Percentiles rank a stretch among this genome's conserved stretches.
phyloP scores from a whole-genome alignment of 352 stramenopile genomes.

The Blastocystis sp. region DNA sequence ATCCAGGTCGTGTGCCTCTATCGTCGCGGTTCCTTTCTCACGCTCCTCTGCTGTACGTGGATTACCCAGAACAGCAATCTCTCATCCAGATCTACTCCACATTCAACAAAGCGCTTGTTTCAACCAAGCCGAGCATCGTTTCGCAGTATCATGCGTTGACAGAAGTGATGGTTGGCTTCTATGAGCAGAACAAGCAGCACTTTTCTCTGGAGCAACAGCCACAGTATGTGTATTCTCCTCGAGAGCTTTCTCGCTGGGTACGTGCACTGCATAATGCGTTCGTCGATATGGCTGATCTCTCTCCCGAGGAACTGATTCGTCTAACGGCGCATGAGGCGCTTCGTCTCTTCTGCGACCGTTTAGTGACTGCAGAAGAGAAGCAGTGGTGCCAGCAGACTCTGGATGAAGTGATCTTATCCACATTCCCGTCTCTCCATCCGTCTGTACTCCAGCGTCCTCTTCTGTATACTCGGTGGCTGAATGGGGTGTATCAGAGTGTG shows the following conservation, averaged over 20 bases:
- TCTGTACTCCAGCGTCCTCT: constrained; percentile 76
- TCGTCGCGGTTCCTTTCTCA: constrained; percentile 94
- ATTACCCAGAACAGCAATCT: constrained; percentile 90
- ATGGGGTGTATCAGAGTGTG: constrained; percentile 89
- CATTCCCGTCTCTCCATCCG: constrained; percentile 73
- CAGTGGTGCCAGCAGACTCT: constrained; percentile 88
- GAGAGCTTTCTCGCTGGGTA: constrained; percentile 97
- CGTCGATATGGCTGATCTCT: constrained; percentile 75
- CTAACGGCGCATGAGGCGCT: constrained; percentile 97
- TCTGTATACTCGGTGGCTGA: constrained; percentile 96
- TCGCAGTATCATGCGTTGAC: constrained; percentile 83
- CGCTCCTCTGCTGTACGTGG: constrained; percentile 94
- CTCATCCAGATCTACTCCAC: constrained; percentile 97
- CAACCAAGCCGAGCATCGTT: constrained; percentile 92
- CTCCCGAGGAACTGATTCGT: constrained; percentile 88
- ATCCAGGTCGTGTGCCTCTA: constrained; percentile 91
- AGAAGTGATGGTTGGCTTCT: constrained; percentile 98
- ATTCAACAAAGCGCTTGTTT: constrained; percentile 96
- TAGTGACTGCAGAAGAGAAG: constrained; percentile 90
- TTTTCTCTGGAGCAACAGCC: constrained; percentile 79
- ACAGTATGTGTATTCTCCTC: constrained; percentile 99
- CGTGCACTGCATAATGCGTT: constrained; percentile 95
- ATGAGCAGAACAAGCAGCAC: constrained; percentile 87
- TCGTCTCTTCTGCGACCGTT: constrained; percentile 94
- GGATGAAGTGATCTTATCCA: constrained; percentile 71